Evolutionary conservation across 2,329 filamentous ascomycete species (phyloP), one percentile per base, ranked within the genome.

Genomic region (Penicillium thymicola): DNA sequence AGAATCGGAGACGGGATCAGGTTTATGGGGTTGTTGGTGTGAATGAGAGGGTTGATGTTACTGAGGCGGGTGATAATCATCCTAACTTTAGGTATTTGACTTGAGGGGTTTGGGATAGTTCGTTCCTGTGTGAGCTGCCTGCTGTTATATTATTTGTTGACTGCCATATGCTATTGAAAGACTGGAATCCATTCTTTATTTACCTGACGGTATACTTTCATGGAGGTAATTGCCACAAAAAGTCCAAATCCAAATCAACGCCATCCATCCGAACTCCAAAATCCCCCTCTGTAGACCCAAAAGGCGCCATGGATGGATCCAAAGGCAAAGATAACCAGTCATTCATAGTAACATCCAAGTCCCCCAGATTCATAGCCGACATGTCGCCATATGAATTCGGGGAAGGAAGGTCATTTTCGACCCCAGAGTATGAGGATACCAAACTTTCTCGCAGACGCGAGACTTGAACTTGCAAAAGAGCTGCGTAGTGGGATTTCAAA

Each of bases 31-130:
- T 28, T 10, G 63, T 67, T 1, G 51, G 49, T 44, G 32, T 44
- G 14, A 32, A 64, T 46, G 47, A 59, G 6, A 55, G 55, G 3
- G 58, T 67, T 28, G 65, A 68, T 66, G 65, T 68, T 16, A 68
- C 65, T 9, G 55, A 59, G 4, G 62, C 57, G 13, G 66, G 65
- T 8, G 66, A 67, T 51, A 51, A 59, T 5, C 54, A 66, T 42
- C 48, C 58, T 0, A 57, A 57, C 1, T 67, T 68, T 54, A 56
- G 66, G 5, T 67, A 67, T 52, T n/a, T 64, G 53, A 60, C 57
- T 43, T 67, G 57, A 43, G 5, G 21, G 16, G n/a, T 38, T 11
- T n/a, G n/a, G 37, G 3, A 18, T 38, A 21, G 37, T 38, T 38
- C 37, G n/a, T 38, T 18, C 7, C 7, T 38, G 9, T 21, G 36